Evolutionary conservation across 352 stramenopile species (phyloP).

Genomic region (Pythium pectinolyticum): DNA sequence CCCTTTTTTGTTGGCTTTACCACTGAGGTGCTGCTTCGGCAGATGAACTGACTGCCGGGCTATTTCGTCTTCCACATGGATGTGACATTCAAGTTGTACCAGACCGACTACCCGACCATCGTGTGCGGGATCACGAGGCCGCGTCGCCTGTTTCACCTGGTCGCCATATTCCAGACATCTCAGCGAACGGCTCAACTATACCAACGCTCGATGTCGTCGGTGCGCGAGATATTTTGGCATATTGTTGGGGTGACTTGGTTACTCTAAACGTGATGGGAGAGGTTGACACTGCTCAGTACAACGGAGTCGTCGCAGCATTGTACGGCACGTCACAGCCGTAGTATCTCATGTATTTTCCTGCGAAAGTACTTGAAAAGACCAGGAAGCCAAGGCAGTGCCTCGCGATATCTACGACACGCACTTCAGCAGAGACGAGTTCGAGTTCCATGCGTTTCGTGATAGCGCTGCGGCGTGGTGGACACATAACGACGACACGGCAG

Average conservation of each 20-base stretch:
- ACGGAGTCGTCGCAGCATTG: slow-evolving; percentile 7
- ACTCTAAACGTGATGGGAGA: slow-evolving; percentile 20
- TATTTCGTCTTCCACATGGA: slow-evolving; percentile 12
- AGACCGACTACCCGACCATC: slow-evolving; percentile 10
- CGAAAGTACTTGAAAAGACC: slow-evolving; percentile 18
- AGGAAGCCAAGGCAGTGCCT: neutral
- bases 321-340: neutral
- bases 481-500: too few species aligned
- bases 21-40: slow-evolving; percentile 1
- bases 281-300: slow-evolving; percentile 24
- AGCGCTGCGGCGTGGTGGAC: too few species aligned
- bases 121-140: slow-evolving; percentile 9
- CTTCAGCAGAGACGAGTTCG: slow-evolving; percentile 6
- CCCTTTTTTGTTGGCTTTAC: slow-evolving; percentile 19
- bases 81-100: slow-evolving; percentile 14
- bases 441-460: slow-evolving; percentile 10
- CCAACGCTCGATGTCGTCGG: neutral
- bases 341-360: slow-evolving; percentile 29
- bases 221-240: slow-evolving; percentile 1
- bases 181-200: slow-evolving; percentile 8
- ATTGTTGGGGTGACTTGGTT: too few species aligned
- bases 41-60: neutral
- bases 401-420: slow-evolving; percentile 28
- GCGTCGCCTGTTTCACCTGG: slow-evolving; percentile 7
- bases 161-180: slow-evolving; percentile 8